These are phyloP conservation scores for Gynandropsis gynandra DNA, from an alignment of 345 rosid genomes.

Conservation along the genomic window DNA sequence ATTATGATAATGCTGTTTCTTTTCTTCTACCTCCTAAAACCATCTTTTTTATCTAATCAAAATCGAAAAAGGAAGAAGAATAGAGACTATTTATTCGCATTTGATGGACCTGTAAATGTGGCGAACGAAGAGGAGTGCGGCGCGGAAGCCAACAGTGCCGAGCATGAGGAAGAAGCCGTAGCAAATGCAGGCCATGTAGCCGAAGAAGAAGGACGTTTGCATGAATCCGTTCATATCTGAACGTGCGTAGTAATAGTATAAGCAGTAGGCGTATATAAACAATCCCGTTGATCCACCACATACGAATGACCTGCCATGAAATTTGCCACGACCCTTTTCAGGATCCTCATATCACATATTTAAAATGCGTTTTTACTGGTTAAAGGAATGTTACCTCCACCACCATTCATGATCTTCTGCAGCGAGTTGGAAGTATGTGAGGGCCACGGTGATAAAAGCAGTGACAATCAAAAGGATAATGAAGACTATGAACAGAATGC, in stretches of 20 bases:
- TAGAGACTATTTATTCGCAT: constrained; percentile 39
- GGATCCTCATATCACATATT: too few species aligned
- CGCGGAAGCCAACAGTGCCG: constrained; percentile 56
- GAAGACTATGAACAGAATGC: constrained; percentile 76
- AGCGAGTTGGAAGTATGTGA: constrained; percentile 92
- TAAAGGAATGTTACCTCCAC: constrained; percentile 69
- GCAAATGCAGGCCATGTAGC: constrained; percentile 71
- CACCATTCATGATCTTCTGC: constrained; percentile 94
- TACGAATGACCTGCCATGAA: constrained; percentile 49
- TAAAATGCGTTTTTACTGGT: too few species aligned
- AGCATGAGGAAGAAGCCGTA: constrained; percentile 70
- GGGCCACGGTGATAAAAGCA: constrained; percentile 82
- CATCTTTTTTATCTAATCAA: constrained; percentile 20
- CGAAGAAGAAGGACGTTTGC: constrained; percentile 68
- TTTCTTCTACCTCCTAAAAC: constrained; percentile 19
- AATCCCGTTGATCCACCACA: constrained; percentile 74
- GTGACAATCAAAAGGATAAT: constrained; percentile 78
- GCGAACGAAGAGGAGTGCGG: constrained; percentile 50
- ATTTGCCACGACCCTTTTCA: background rate
- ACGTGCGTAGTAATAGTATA: constrained; percentile 55
- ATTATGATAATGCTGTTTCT: too few species aligned
- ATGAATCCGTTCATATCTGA: constrained; percentile 67
- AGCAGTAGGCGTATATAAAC: constrained; percentile 64
- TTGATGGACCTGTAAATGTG: constrained; percentile 60
- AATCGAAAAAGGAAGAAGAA: constrained; percentile 17